Percentiles rank a stretch among this genome's conserved stretches.
phyloP scores from a whole-genome alignment of 495 filamentous ascomycete genomes.

The Penicillium crystallinum region DNA sequence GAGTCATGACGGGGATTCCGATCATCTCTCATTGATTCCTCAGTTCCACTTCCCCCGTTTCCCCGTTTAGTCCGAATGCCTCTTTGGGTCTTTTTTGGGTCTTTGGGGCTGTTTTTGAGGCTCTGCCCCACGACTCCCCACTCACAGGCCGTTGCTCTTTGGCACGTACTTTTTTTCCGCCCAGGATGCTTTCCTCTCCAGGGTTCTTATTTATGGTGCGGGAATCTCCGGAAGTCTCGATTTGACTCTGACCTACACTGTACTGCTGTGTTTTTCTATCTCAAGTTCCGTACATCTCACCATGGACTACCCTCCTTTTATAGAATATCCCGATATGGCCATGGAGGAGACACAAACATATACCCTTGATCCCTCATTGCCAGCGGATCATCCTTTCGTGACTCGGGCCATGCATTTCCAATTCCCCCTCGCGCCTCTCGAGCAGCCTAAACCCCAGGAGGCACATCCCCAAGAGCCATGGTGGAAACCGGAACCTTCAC shows the following conservation, averaged over 20 bases:
- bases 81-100: not conserved
- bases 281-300: not conserved
- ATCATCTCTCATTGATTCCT: not conserved
- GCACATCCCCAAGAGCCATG: constrained; percentile 7
- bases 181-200: no score
- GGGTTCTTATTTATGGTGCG: not conserved
- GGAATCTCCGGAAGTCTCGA: no score
- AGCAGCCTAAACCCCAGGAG: not conserved
- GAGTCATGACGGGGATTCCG: not conserved
- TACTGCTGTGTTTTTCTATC: no score
- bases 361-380: constrained; percentile 9
- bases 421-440: constrained; percentile 9
- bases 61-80: not conserved
- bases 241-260: no score
- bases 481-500: constrained; percentile 3
- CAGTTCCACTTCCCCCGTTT: not conserved
- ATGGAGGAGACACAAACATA: constrained; percentile 6
- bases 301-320: constrained; percentile 21
- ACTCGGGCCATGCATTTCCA: constrained; percentile 9
- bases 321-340: constrained; percentile 12
- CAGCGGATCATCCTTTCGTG: constrained; percentile 11
- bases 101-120: not conserved
- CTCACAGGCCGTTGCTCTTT: not conserved
- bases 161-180: not conserved
- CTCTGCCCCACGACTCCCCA: not conserved